Percentiles rank a stretch among this genome's conserved stretches.
These are phyloP conservation scores for Colletotrichum salicis DNA, from an alignment of 2,329 filamentous ascomycete species.

Conservation along the genomic window DNA sequence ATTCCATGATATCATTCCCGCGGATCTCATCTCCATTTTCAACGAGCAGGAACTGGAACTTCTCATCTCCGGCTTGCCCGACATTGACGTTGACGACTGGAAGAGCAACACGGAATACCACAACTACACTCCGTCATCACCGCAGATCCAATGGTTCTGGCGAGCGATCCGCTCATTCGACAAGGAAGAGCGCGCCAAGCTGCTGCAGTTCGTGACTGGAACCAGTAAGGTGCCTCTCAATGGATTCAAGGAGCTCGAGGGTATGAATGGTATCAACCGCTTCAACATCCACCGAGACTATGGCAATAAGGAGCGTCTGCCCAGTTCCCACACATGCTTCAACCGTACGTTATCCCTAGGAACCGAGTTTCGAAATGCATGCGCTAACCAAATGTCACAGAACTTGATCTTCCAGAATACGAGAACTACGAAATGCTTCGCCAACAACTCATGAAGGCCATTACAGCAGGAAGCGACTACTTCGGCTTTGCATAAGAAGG, in stretches of 20 bases:
- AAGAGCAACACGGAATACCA: constrained; percentile 99
- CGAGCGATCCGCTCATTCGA: constrained; percentile 96
- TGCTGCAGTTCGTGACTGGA: constrained; percentile 97
- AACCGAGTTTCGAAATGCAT: not conserved
- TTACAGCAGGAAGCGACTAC: constrained; percentile 96
- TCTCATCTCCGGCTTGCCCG: constrained; percentile 93
- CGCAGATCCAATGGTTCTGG: constrained; percentile 99
- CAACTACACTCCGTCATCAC: constrained; percentile 93
- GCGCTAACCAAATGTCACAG: constrained; percentile 56
- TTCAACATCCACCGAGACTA: constrained; percentile 99
- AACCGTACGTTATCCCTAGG: constrained; percentile 79
- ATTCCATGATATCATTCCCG: constrained; percentile 98
- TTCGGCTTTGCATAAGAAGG: constrained; percentile 88
- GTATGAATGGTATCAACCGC: constrained; percentile 97
- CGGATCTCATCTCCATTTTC: constrained; percentile 95
- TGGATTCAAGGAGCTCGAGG: constrained; percentile 98
- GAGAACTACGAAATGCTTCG: constrained; percentile 93
- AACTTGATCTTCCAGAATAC: constrained; percentile 98
- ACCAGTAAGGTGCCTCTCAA: constrained; percentile 98
- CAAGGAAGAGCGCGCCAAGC: constrained; percentile 97
- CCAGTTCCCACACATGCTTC: constrained; percentile 98
- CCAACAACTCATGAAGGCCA: constrained; percentile 90
- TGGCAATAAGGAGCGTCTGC: constrained; percentile 93
- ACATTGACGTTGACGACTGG: constrained; percentile 99
- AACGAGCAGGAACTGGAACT: constrained; percentile 98